Conservation (phyloP, 495 filamentous ascomycete species). For the Pyrenula massariospora region DNA sequence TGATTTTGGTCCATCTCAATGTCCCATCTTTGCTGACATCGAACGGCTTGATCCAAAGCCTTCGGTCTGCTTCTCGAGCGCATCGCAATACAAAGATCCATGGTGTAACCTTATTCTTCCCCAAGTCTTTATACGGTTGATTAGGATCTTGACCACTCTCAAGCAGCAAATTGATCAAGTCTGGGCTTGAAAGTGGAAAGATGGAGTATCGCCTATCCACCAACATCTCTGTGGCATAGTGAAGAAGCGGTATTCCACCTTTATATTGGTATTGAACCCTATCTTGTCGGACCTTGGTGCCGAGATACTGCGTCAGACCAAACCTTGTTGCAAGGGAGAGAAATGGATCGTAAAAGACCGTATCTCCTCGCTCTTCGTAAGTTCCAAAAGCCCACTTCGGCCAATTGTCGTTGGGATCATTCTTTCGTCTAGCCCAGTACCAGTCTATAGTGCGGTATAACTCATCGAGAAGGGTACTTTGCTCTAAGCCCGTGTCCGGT, state of each 20-base stretch:
- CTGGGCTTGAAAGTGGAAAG: slow-evolving; percentile 4
- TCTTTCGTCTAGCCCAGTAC: slow-evolving; percentile 4
- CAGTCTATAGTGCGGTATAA: slow-evolving; percentile 7
- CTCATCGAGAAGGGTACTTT: slow-evolving; percentile 4
- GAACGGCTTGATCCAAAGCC: slow-evolving; percentile 6
- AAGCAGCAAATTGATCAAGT: not conserved
- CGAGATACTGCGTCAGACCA: slow-evolving; percentile 5
- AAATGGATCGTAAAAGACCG: slow-evolving; percentile 5
- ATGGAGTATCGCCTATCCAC: slow-evolving; percentile 4
- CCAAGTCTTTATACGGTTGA: not conserved
- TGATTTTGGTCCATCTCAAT: slow-evolving; percentile 3
- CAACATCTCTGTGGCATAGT: slow-evolving; percentile 7
- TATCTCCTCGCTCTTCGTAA: slow-evolving; percentile 5
- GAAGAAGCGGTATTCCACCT: slow-evolving; percentile 3
- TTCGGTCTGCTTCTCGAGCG: slow-evolving; percentile 5
- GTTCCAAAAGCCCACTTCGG: slow-evolving; percentile 2
- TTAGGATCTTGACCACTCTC: not conserved
- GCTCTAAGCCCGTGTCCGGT: not conserved
- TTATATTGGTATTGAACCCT: not conserved
- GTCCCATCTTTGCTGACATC: slow-evolving; percentile 5
- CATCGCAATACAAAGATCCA: slow-evolving; percentile 5
- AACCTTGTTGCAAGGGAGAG: slow-evolving; percentile 8
- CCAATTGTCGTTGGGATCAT: slow-evolving; percentile 8
- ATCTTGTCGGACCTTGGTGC: not conserved
- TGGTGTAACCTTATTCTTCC: slow-evolving; percentile 1